Evolutionary conservation across 2,329 filamentous ascomycete genomes (phyloP), one percentile per base, ranked within the genome.

Genomic region (Alternaria consortialis): DNA sequence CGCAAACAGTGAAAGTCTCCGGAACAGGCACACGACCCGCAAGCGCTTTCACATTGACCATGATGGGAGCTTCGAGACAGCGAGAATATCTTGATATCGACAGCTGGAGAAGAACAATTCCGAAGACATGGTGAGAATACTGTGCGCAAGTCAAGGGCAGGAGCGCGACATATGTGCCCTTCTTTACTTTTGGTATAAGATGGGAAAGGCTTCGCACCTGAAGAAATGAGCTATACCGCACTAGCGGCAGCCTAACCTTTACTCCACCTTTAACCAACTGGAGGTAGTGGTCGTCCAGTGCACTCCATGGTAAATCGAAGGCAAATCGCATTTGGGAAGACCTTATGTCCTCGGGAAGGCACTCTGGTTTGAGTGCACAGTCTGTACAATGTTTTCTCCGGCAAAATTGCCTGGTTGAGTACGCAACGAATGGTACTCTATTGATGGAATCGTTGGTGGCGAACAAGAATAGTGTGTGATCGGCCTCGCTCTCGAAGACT

Each of bases 401-500:
- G 15, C 44, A 47, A 17, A 47, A 47, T 15, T 47, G 44, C 27
- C 17, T 17, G n/a, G 27, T 25, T 6, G 44, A 31, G 44, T 47
- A 17, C 15, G 44, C 44, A 25, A 32, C 9, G 12, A 47, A 23
- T 32, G 27, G 17, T 31, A 23, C 17, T 15, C 25, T 13, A 25
- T 25, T 13, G 11, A 23, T 27, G 2, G 25, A n/a, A 13, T 17
- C 8, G 17, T 9, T 25, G 9, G 13, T 20, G 15, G 36, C 37
- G 15, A 53, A 53, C 4, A 53, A 36, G 17, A 53, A 53, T 13
- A 54, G 37, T 4, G 29, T 42, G 20, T 23, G 17, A 20, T 46
- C 52, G 5, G 23, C 20, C 34, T 44, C 39, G 9, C 20, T 31
- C 11, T 56, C 7, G n/a, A 39, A 31, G n/a, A 70, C 66, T 32